Evolutionary conservation across 2,329 filamentous ascomycete species (phyloP).

Genomic region (Penicillium paneum): DNA sequence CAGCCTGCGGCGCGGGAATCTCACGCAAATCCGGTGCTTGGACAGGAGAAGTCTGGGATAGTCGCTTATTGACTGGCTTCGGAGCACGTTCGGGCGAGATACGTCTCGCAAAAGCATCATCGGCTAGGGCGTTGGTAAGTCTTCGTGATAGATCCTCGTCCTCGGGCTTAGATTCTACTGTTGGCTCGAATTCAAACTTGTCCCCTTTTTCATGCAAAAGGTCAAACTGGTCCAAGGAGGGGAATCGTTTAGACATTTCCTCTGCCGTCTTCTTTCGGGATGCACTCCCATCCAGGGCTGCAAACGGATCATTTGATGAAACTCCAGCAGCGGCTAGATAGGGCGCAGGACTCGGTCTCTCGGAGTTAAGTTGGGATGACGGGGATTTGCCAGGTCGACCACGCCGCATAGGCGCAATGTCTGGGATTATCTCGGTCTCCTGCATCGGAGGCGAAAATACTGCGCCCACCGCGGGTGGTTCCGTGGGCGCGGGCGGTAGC

Average conservation of each 20-base stretch:
- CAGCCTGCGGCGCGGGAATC: conserved; percentile 27
- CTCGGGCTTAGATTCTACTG: conserved; percentile 43
- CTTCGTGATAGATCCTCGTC: conserved; percentile 60
- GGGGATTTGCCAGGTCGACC: conserved; percentile 64
- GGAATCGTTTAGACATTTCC: conserved; percentile 81
- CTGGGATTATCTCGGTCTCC: conserved; percentile 71
- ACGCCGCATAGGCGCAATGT: conserved; percentile 90
- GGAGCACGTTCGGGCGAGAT: conserved; percentile 33
- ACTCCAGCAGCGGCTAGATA: conserved; percentile 51
- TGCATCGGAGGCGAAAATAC: conserved; percentile 74
- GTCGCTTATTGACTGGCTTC: conserved; percentile 27
- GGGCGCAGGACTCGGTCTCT: conserved; percentile 65
- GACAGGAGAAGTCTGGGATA: conserved; percentile 26
- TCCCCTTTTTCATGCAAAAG: conserved; percentile 78
- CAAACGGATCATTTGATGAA: conserved; percentile 78
- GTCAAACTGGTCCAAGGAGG: conserved; percentile 88
- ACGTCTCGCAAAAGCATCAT: conserved; percentile 71
- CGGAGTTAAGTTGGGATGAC: conserved; percentile 44
- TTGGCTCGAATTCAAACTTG: conserved; percentile 76
- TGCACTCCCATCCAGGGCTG: conserved; percentile 72
- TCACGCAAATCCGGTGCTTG: conserved; percentile 26
- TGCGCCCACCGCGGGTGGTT: conserved; percentile 68
- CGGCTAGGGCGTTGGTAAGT: conserved; percentile 72
- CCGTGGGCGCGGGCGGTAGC: conserved; percentile 55
- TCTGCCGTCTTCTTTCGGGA: conserved; percentile 57